Percentiles rank a stretch among this genome's conserved stretches.
Conservation (phyloP, 352 stramenopile species). For the Phytopythium kandeliae region DNA sequence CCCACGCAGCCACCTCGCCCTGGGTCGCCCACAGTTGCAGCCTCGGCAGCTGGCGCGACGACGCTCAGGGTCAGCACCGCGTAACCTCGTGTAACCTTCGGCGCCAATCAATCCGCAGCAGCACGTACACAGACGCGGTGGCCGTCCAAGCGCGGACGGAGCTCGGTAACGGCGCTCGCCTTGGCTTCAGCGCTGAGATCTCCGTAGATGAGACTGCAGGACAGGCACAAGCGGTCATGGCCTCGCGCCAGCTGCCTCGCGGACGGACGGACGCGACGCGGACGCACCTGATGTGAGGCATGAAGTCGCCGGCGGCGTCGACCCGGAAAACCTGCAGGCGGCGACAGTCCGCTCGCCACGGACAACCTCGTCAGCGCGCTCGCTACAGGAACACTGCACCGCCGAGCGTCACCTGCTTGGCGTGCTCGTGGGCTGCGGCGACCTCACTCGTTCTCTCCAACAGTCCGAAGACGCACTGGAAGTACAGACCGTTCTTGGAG, state of each 20-base stretch:
- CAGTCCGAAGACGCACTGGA: slow-evolving; percentile 63
- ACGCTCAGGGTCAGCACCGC: too few relatives aligned
- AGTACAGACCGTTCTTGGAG: slow-evolving; percentile 58
- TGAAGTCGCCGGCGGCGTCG: slow-evolving; percentile 35
- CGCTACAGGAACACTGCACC: not conserved
- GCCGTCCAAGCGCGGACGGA: slow-evolving; percentile 28
- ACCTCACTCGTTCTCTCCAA: slow-evolving; percentile 36
- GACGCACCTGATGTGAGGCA: slow-evolving; percentile 60
- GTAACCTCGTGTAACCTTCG: too few relatives aligned
- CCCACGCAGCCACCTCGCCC: slow-evolving; percentile 31
- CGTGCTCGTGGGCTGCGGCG: slow-evolving; percentile 16
- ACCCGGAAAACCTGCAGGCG: slow-evolving; percentile 38
- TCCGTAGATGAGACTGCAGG: slow-evolving; percentile 47
- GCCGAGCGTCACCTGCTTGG: slow-evolving; percentile 30
- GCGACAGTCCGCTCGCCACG: too few relatives aligned
- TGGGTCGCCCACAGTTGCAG: slow-evolving; percentile 57
- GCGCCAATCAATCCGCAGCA: not conserved
- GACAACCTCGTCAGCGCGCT: not conserved
- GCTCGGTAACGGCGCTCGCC: slow-evolving; percentile 27
- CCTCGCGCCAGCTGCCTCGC: too few relatives aligned
- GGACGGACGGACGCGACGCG: not conserved
- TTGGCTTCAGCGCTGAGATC: slow-evolving; percentile 26
- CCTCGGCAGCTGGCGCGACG: slow-evolving; percentile 33
- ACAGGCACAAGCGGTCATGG: not conserved
- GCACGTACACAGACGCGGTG: slow-evolving; percentile 24